These are phyloP conservation scores for Ogataea angusta DNA, from an alignment of 805 yeast species.

Conservation along the genomic window DNA sequence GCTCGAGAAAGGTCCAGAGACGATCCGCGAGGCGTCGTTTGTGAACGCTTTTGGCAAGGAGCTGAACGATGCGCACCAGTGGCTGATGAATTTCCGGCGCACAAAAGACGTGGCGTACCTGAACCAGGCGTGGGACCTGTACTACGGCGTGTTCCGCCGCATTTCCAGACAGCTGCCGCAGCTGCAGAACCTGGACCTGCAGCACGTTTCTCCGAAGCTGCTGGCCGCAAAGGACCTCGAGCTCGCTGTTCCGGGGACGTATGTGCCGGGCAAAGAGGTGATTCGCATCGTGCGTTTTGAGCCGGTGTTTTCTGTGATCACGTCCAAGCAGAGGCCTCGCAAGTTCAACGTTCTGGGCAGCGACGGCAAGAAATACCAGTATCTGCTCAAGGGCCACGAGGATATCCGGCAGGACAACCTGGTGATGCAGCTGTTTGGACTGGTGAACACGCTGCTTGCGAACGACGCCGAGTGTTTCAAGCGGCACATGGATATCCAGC, in stretches of 20 bases:
- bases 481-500: slow-evolving; percentile 89
- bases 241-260: slow-evolving; percentile 92
- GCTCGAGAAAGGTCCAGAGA: slow-evolving; percentile 85
- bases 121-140: slow-evolving; percentile 97
- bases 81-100: slow-evolving; percentile 82
- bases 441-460: slow-evolving; percentile 84
- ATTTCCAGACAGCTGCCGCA: slow-evolving; percentile 88
- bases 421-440: slow-evolving; percentile 96
- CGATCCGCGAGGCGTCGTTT: slow-evolving; percentile 89
- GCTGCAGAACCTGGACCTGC: slow-evolving; percentile 79
- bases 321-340: slow-evolving; percentile 96
- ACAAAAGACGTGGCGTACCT: slow-evolving; percentile 83
- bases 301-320: slow-evolving; percentile 78
- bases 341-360: slow-evolving; percentile 75
- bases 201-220: slow-evolving; percentile 89
- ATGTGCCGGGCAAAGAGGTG: slow-evolving; percentile 77
- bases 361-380: slow-evolving; percentile 89
- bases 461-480: slow-evolving; percentile 95
- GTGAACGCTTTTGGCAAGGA: slow-evolving; percentile 93
- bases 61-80: slow-evolving; percentile 85
- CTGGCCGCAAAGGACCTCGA: slow-evolving; percentile 75
- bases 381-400: slow-evolving; percentile 88
- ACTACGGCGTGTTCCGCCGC: slow-evolving; percentile 88
- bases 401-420: slow-evolving; percentile 96
- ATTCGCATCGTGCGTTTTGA: slow-evolving; percentile 73